Conservation (phyloP, 371 early-diverging fungal genomes). For the Umbelopsis sp. region DNA sequence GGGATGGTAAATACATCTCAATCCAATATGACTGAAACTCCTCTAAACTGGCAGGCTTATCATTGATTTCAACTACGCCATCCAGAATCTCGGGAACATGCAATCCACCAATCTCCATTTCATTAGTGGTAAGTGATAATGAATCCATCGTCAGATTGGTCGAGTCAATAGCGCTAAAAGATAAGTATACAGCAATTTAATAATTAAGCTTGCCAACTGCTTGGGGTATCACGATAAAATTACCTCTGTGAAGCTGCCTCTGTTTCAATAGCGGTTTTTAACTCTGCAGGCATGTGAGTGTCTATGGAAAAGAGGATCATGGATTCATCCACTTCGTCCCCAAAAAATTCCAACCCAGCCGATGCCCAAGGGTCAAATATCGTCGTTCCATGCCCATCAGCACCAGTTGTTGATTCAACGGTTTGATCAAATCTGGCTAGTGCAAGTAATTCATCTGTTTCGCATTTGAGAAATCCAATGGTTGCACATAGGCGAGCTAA, state of each 20-base stretch:
- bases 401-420: not conserved
- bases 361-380: not conserved
- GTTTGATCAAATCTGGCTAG: not conserved
- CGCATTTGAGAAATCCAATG: not conserved
- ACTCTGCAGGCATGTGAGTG: not conserved
- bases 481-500: not conserved
- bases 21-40: conserved; percentile 5
- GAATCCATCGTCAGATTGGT: not conserved
- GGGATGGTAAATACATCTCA: not conserved
- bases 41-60: not conserved
- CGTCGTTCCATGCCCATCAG: not conserved
- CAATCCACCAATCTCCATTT: not conserved
- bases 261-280: not conserved
- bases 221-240: not conserved
- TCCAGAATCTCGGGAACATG: not conserved
- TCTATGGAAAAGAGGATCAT: not conserved
- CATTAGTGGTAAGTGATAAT: not conserved
- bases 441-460: not conserved
- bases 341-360: not conserved
- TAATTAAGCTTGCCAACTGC: not conserved
- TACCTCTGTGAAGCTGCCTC: not conserved
- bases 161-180: not conserved
- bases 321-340: not conserved
- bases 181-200: not conserved
- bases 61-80: not conserved